These are phyloP conservation scores for Senna siamea DNA, from an alignment of 306 rosid species.

Conservation along the genomic window DNA sequence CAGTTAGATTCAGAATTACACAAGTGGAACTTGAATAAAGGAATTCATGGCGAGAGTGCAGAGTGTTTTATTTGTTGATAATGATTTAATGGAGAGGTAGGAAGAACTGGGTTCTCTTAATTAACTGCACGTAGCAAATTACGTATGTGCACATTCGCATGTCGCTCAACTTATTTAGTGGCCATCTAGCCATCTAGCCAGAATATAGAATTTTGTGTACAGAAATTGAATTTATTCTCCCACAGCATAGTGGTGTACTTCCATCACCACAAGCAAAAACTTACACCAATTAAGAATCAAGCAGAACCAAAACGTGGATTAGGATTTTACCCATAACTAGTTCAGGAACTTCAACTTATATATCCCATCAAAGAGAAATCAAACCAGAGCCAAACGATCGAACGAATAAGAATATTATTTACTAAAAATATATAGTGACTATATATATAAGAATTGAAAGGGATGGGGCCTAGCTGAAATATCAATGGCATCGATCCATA, in stretches of 20 bases:
- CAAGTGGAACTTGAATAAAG: not conserved
- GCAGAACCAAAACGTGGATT: not conserved
- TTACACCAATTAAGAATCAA: not conserved
- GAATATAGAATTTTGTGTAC: conserved; percentile 26
- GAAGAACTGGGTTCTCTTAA: too few species aligned
- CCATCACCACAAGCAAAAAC: not conserved
- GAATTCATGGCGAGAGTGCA: too few species aligned
- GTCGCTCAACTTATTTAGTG: not conserved
- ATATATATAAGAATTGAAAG: conserved; percentile 3
- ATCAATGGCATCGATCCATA: not conserved
- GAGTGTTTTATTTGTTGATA: too few species aligned
- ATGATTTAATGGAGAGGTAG: too few species aligned
- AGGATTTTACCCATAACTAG: not conserved
- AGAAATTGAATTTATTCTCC: conserved; percentile 41
- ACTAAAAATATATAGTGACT: too few species aligned
- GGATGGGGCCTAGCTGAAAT: not conserved
- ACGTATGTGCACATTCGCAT: too few species aligned
- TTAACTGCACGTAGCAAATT: too few species aligned
- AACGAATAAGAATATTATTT: conserved; percentile 1
- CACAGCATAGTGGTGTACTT: not conserved
- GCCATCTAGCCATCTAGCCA: not conserved
- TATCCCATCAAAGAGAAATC: not conserved
- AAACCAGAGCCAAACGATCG: not conserved
- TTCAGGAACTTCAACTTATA: not conserved
- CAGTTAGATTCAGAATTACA: not conserved